phyloP scores from a whole-genome alignment of 2,329 filamentous ascomycete genomes.

The Aotearoamyces nothofagi region DNA sequence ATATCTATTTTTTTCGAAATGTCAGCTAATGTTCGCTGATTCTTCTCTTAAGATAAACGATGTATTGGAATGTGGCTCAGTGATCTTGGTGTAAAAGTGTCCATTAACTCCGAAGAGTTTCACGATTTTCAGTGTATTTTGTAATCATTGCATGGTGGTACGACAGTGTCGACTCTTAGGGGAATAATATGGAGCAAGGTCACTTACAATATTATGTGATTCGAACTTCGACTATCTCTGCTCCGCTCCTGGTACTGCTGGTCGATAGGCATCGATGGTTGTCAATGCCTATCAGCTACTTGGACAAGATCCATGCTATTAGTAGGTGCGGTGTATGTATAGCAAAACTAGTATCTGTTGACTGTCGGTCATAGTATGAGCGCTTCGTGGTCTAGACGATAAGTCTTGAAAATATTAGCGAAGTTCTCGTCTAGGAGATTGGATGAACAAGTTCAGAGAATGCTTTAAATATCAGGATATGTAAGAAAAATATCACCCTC shows the following conservation, averaged over 20 bases:
- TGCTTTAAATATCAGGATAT: slow-evolving; percentile 61
- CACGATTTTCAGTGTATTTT: slow-evolving; percentile 24
- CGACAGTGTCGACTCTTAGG: not conserved
- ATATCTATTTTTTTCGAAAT: too few relatives aligned
- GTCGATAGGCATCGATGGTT: too few relatives aligned
- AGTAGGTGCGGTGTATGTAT: not conserved
- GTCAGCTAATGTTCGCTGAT: too few relatives aligned
- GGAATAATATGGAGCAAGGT: slow-evolving; percentile 1
- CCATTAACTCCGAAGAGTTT: slow-evolving; percentile 18
- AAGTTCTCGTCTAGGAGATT: not conserved
- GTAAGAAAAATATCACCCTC: slow-evolving; percentile 95
- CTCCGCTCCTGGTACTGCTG: too few relatives aligned
- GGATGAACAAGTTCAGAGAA: not conserved
- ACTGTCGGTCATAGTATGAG: not conserved
- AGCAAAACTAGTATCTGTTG: not conserved
- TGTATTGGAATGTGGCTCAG: too few relatives aligned
- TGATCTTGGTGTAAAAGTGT: slow-evolving; percentile 23
- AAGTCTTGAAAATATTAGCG: not conserved
- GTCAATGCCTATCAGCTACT: too few relatives aligned
- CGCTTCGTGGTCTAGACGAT: not conserved
- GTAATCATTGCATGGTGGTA: slow-evolving; percentile 20
- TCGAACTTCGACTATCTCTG: not conserved
- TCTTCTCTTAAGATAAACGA: too few relatives aligned
- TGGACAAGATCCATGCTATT: too few relatives aligned
- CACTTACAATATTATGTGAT: not conserved